Percentiles rank a stretch among this genome's conserved stretches.
These are phyloP conservation scores for Holtermanniella nyarrowii DNA, from an alignment of 768 basidiomycete species.

Conservation along the genomic window DNA sequence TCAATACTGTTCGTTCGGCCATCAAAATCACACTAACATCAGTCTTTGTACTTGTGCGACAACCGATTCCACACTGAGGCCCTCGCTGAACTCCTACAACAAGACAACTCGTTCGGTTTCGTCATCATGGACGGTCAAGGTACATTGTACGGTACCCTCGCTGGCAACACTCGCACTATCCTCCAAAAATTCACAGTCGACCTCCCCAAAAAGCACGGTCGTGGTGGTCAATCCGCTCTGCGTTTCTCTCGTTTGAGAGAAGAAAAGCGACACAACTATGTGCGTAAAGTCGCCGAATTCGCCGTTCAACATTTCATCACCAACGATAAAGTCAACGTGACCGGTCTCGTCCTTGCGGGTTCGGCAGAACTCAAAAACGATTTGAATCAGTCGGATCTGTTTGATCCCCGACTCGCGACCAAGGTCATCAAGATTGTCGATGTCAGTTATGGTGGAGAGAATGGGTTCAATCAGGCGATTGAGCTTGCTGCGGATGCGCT, in stretches of 20 bases:
- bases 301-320: constrained; percentile 98
- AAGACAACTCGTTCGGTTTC: constrained; percentile 95
- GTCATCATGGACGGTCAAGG: constrained; percentile 86
- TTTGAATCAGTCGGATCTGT: constrained; percentile 90
- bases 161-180: constrained; percentile 94
- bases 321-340: constrained; percentile 95
- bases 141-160: constrained; percentile 76
- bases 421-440: constrained; percentile 98
- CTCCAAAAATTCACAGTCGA: constrained; percentile 98
- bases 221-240: constrained; percentile 98
- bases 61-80: constrained; percentile 85
- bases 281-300: constrained; percentile 93
- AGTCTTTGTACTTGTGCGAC: constrained; percentile 96
- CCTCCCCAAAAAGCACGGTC: constrained; percentile 98
- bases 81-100: constrained; percentile 88
- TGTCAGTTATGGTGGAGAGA: constrained; percentile 96
- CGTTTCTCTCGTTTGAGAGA: constrained; percentile 99
- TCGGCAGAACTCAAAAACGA: constrained; percentile 99
- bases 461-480: constrained; percentile 99
- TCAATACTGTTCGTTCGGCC: constrained; percentile 82
- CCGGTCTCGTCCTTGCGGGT: constrained; percentile 89
- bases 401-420: constrained; percentile 72
- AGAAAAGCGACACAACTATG: constrained; percentile 99
- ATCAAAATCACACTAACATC: too few relatives aligned
- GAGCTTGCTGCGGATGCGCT: constrained; percentile 92